Percentiles rank a stretch among this genome's conserved stretches.
These are phyloP conservation scores for Fusarium secorum DNA, from an alignment of 2,329 filamentous ascomycete species.

Conservation along the genomic window DNA sequence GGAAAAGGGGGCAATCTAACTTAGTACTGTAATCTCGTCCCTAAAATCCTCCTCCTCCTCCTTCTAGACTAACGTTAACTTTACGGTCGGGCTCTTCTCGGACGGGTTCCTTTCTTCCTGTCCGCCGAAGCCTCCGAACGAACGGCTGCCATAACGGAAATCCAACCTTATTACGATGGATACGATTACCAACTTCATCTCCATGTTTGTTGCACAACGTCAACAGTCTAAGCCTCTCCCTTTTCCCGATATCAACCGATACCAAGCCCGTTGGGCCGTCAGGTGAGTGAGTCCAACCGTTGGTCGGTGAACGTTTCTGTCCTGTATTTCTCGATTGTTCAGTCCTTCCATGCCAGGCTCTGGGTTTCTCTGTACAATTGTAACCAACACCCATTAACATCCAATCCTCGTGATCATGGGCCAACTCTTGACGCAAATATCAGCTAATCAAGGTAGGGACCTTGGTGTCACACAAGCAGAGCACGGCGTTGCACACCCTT, in stretches of 20 bases:
- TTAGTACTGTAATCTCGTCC: neutral
- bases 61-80: neutral
- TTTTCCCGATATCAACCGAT: neutral
- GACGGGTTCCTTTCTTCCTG: constrained; percentile 29
- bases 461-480: constrained; percentile 40
- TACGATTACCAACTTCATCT: constrained; percentile 18
- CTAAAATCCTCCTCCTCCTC: neutral
- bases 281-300: neutral
- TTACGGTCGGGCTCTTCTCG: constrained; percentile 33
- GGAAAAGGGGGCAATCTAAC: neutral
- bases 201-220: constrained; percentile 22
- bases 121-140: constrained; percentile 29
- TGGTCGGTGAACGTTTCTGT: neutral
- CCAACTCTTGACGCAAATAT: constrained; percentile 23
- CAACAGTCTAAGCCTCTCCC: neutral
- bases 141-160: constrained; percentile 26
- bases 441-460: constrained; percentile 1
- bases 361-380: constrained; percentile 2
- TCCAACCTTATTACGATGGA: constrained; percentile 15
- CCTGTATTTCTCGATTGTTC: neutral
- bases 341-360: neutral
- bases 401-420: constrained; percentile 1
- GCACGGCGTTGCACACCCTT: constrained; percentile 35
- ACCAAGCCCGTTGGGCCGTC: neutral
- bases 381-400: constrained; percentile 16